Percentiles rank a stretch among this genome's conserved stretches.
These are phyloP conservation scores for Syzygium jambos DNA, from an alignment of 345 rosid genomes.

Conservation along the genomic window DNA sequence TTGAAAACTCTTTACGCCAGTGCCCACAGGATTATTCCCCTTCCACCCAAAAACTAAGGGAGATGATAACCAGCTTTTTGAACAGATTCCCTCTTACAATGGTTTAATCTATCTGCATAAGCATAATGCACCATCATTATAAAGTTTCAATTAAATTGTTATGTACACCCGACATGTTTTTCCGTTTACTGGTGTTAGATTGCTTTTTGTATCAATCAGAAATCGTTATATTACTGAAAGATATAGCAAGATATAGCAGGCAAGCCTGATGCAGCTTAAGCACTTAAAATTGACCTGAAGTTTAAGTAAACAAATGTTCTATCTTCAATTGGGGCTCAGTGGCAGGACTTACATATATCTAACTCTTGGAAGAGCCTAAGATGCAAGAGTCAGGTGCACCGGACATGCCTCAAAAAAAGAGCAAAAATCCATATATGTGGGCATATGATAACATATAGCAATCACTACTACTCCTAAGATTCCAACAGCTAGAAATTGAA, in stretches of 20 bases:
- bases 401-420: background rate
- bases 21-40: background rate
- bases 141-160: background rate
- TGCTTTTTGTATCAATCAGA: background rate
- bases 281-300: background rate
- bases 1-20: background rate
- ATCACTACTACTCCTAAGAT: background rate
- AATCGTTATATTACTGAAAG: background rate
- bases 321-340: background rate
- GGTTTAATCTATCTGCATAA: background rate
- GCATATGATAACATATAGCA: background rate
- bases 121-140: background rate
- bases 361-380: background rate
- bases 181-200: background rate
- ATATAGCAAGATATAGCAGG: background rate
- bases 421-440: background rate
- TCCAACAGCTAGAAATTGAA: background rate
- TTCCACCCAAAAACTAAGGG: background rate
- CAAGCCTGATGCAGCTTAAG: background rate
- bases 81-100: background rate
- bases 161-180: background rate
- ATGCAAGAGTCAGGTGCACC: background rate
- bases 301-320: background rate
- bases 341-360: background rate
- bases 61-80: background rate